phyloP scores from a whole-genome alignment of 306 rosid species.

The Benincasa hispida region DNA sequence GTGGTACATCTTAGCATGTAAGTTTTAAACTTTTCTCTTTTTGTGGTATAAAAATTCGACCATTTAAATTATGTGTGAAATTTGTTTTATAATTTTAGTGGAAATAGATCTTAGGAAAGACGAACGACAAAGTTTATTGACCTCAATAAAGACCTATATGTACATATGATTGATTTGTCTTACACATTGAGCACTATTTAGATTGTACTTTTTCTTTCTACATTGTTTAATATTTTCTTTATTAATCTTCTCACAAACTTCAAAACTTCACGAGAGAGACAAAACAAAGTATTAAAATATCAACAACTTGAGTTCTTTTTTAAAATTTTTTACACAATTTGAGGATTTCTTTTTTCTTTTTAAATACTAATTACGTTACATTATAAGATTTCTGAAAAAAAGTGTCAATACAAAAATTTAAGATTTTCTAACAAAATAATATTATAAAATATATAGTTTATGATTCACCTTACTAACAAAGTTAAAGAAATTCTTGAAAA shows the following conservation, averaged over 20 bases:
- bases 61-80: not conserved
- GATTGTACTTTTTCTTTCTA: not conserved
- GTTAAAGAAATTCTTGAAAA: too few species aligned
- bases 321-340: too few species aligned
- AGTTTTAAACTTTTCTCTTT: too few species aligned
- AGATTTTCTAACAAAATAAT: too few species aligned
- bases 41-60: too few species aligned
- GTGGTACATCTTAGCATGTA: too few species aligned
- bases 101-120: not conserved
- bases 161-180: not conserved
- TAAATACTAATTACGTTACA: too few species aligned
- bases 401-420: too few species aligned
- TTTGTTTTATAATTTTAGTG: not conserved
- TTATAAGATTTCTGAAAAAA: too few species aligned
- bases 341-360: too few species aligned
- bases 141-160: not conserved
- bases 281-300: not conserved
- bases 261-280: not conserved
- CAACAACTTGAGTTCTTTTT: not conserved
- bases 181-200: not conserved
- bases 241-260: not conserved
- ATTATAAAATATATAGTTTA: too few species aligned
- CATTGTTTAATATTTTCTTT: not conserved
- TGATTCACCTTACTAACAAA: too few species aligned
- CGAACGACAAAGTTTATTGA: not conserved